phyloP scores from a whole-genome alignment of 805 yeast species.

The Myxozyma sirexii region DNA sequence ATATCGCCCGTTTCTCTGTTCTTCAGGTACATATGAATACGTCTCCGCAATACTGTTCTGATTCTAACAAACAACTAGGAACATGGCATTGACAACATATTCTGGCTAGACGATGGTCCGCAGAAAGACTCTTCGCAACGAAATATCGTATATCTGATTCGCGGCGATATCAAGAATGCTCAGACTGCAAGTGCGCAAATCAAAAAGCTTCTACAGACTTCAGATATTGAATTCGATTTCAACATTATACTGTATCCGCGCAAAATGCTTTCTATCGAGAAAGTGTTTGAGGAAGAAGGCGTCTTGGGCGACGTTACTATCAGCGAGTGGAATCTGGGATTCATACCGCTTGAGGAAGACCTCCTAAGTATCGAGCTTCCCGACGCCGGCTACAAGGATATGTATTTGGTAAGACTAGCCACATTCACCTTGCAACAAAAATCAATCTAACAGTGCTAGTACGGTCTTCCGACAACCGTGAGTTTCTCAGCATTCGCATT shows the following conservation, averaged over 20 bases:
- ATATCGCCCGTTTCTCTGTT: constrained; percentile 56
- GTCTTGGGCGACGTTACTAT: constrained; percentile 49
- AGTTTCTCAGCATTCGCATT: constrained; percentile 54
- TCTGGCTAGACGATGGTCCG: constrained; percentile 48
- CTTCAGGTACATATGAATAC: constrained; percentile 46
- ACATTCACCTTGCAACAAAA: neutral
- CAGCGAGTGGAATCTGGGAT: constrained; percentile 49
- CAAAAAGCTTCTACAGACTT: constrained; percentile 29
- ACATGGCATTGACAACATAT: constrained; percentile 53
- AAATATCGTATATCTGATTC: constrained; percentile 38
- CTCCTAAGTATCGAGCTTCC: constrained; percentile 50
- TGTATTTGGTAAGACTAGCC: constrained; percentile 42
- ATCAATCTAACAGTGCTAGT: constrained; percentile 34
- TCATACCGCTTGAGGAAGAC: constrained; percentile 49
- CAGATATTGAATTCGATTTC: constrained; percentile 35
- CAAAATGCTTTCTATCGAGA: constrained; percentile 36
- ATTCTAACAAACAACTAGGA: constrained; percentile 29
- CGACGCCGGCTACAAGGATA: constrained; percentile 46
- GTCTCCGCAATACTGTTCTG: neutral
- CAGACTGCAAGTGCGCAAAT: constrained; percentile 29
- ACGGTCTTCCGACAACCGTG: constrained; percentile 42
- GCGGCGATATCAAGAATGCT: constrained; percentile 35
- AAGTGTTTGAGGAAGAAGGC: constrained; percentile 43
- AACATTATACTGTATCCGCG: constrained; percentile 39
- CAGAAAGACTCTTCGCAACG: constrained; percentile 27